Conservation (phyloP, 2,329 filamentous ascomycete genomes). For the Ophiostoma ulmi region DNA sequence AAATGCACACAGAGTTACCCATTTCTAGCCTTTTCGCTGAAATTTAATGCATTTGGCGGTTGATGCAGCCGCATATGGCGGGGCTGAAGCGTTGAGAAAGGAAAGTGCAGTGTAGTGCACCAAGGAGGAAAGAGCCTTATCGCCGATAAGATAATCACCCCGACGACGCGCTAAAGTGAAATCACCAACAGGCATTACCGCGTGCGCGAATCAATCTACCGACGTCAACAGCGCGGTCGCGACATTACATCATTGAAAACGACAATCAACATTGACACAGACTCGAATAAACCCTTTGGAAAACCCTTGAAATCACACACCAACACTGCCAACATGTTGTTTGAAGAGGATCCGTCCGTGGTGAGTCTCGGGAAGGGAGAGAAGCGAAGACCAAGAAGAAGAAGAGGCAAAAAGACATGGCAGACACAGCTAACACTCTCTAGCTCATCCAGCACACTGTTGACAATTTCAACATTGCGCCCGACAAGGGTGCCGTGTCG, state of each 20-base stretch:
- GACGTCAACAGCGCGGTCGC: neutral
- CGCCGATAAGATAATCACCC: conserved; percentile 29
- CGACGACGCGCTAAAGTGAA: conserved; percentile 22
- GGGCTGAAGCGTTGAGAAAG: neutral
- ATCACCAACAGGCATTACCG: neutral
- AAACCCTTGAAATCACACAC: neutral
- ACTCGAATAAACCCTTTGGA: neutral
- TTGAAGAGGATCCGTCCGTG: conserved; percentile 86
- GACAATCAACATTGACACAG: neutral
- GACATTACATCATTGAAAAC: conserved; percentile 6
- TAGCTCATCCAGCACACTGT: conserved; percentile 90
- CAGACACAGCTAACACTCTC: neutral
- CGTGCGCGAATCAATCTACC: neutral
- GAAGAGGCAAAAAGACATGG: neutral
- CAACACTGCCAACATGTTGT: conserved; percentile 63
- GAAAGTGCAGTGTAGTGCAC: neutral
- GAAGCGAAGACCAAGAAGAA: neutral
- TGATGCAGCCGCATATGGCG: neutral
- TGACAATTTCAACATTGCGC: conserved; percentile 88
- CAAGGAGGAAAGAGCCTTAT: neutral
- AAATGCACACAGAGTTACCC: neutral
- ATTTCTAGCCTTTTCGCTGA: neutral
- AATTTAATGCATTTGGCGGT: neutral
- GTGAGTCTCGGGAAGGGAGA: conserved; percentile 47
- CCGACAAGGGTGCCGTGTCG: conserved; percentile 76